Conservation (phyloP, 2,329 filamentous ascomycete genomes). For the Parafenestella ontariensis region DNA sequence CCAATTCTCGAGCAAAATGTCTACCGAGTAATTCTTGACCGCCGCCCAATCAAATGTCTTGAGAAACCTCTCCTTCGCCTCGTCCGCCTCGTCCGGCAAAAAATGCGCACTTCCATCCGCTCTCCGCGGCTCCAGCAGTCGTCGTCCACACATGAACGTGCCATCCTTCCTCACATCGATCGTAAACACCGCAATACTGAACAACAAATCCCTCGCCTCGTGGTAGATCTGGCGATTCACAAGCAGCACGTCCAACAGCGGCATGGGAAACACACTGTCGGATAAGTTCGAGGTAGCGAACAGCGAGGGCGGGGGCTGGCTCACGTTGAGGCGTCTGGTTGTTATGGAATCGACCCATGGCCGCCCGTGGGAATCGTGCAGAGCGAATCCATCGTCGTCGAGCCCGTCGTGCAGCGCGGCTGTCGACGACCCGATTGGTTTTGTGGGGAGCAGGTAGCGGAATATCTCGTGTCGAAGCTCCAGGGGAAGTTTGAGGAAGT, state of each 20-base stretch:
- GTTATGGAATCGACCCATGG: too few species aligned
- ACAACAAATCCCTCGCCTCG: constrained; percentile 41
- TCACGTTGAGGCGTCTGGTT: too few species aligned
- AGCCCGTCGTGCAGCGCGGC: constrained; percentile 10
- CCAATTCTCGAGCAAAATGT: constrained; percentile 41
- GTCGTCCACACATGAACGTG: constrained; percentile 42
- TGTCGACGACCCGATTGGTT: constrained; percentile 34
- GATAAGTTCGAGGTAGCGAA: too few species aligned
- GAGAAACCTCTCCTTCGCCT: constrained; percentile 30
- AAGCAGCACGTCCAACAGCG: constrained; percentile 29
- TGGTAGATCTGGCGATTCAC: constrained; percentile 35
- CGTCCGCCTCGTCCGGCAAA: constrained; percentile 21
- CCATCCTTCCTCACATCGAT: constrained; percentile 43
- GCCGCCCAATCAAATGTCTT: constrained; percentile 34
- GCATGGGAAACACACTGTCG: constrained; percentile 21
- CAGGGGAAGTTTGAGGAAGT: constrained; percentile 40
- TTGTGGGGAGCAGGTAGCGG: constrained; percentile 37
- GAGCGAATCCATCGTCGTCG: background rate
- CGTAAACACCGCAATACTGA: constrained; percentile 35
- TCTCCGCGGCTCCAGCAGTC: constrained; percentile 37
- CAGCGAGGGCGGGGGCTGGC: too few species aligned
- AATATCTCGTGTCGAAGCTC: constrained; percentile 42
- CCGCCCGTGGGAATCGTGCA: too few species aligned
- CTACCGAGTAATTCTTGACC: constrained; percentile 44
- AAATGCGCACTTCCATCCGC: constrained; percentile 35